These are phyloP conservation scores for Arabidopsis arenosa DNA, from an alignment of 345 rosid genomes.

Conservation along the genomic window DNA sequence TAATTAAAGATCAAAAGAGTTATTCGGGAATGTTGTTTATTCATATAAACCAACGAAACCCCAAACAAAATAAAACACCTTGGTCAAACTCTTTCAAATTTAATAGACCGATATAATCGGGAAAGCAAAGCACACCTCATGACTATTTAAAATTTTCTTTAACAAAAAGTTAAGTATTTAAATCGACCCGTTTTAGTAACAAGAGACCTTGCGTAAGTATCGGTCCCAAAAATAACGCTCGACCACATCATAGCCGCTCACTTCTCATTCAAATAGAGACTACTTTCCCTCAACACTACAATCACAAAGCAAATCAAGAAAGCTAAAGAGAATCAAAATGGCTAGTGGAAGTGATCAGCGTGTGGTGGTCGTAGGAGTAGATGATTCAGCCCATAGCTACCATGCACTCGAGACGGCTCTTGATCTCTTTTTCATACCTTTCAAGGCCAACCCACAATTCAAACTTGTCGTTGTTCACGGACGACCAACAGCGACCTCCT, in stretches of 20 bases:
- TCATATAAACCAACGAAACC: neutral
- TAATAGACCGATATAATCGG: neutral
- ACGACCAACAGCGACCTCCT: conserved; percentile 45
- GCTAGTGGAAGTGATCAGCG: conserved; percentile 46
- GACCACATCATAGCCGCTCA: conserved; percentile 7
- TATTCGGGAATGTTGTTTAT: no score
- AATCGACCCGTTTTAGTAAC: conserved; percentile 7
- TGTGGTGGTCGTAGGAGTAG: conserved; percentile 57
- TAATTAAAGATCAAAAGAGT: no score
- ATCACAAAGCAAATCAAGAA: conserved; percentile 1
- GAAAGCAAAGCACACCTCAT: neutral
- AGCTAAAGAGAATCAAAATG: conserved; percentile 19
- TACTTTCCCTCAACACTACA: neutral
- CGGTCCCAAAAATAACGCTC: neutral
- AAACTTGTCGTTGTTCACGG: conserved; percentile 62
- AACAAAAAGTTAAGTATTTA: neutral
- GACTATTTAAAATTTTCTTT: neutral
- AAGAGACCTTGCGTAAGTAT: conserved; percentile 9
- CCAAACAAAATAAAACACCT: neutral
- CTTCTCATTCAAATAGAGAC: conserved; percentile 25
- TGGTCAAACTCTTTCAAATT: neutral
- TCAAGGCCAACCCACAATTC: conserved; percentile 45
- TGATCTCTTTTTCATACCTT: conserved; percentile 57
- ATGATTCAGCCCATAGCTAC: conserved; percentile 57
- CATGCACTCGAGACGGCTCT: conserved; percentile 63